A percentile compares a stretch with the other conserved stretches of the same genome.
Evolutionary conservation across 2,329 filamentous ascomycete genomes (phyloP).

Genomic region (Alternaria angustiovoidea): DNA sequence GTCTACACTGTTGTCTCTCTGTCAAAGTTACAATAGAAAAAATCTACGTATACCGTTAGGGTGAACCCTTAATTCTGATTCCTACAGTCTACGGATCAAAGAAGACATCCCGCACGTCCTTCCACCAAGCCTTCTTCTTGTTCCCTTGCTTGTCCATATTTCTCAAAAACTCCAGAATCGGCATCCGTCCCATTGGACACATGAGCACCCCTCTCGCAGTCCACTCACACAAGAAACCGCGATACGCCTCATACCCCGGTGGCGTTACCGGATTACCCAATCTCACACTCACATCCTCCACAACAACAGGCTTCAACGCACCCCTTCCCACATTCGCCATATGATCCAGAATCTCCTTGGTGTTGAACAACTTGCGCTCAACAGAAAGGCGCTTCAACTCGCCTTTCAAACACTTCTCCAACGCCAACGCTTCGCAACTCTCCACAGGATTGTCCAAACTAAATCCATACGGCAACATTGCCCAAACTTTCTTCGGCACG

Average conservation of each 20-base stretch:
- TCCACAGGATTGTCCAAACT: constrained; percentile 17
- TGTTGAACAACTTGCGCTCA: not conserved
- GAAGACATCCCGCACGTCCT: constrained; percentile 7
- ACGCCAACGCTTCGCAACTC: constrained; percentile 4
- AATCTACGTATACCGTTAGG: not conserved
- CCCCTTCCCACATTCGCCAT: constrained; percentile 9
- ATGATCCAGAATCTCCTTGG: constrained; percentile 13
- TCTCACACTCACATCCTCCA: not conserved
- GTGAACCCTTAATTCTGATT: not conserved
- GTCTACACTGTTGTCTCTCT: no score
- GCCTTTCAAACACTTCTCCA: constrained; percentile 2
- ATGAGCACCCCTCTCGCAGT: constrained; percentile 19
- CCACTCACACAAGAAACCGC: constrained; percentile 22
- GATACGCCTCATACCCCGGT: constrained; percentile 20
- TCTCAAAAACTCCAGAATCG: constrained; percentile 13
- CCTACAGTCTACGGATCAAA: not conserved
- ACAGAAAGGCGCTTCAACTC: constrained; percentile 14
- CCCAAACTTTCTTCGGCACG: not conserved
- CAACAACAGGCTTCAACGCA: constrained; percentile 13
- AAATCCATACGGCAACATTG: constrained; percentile 11
- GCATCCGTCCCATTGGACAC: constrained; percentile 1
- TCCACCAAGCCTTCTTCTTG: constrained; percentile 18
- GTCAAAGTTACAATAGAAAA: no score
- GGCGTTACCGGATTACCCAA: constrained; percentile 21
- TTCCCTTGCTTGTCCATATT: constrained; percentile 13